These are phyloP conservation scores for Scheffersomyces titani DNA, from an alignment of 1,139 yeast species.

Conservation along the genomic window DNA sequence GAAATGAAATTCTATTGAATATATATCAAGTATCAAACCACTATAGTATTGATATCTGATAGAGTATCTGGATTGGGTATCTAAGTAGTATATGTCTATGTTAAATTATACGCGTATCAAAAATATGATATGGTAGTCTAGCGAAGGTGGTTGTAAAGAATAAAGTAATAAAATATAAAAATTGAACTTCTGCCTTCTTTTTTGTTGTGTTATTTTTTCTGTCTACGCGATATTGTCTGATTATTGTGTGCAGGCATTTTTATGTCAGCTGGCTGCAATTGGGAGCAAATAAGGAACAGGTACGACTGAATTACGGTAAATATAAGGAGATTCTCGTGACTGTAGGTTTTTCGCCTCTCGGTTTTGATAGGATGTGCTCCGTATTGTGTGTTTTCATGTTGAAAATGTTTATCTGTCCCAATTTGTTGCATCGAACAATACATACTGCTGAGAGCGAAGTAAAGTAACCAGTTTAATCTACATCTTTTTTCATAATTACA, in stretches of 20 bases:
- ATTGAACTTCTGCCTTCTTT: background rate
- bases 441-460: no score
- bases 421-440: no score
- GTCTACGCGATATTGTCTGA: background rate
- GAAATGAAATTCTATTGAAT: background rate
- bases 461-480: background rate
- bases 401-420: no score
- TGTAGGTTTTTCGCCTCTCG: no score
- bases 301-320: no score
- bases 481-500: background rate
- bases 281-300: background rate
- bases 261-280: no score
- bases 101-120: no score
- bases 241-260: background rate
- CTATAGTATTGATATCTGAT: background rate
- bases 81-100: background rate
- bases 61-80: background rate
- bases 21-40: background rate
- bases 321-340: background rate
- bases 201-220: slow-evolving; percentile 3
- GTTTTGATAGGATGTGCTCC: no score
- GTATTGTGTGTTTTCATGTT: no score
- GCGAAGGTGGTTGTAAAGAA: background rate
- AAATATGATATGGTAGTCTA: background rate
- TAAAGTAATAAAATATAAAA: background rate